Evolutionary conservation across 1,284 basidiomycete species (phyloP).

Genomic region (Cryptococcus sp.): DNA sequence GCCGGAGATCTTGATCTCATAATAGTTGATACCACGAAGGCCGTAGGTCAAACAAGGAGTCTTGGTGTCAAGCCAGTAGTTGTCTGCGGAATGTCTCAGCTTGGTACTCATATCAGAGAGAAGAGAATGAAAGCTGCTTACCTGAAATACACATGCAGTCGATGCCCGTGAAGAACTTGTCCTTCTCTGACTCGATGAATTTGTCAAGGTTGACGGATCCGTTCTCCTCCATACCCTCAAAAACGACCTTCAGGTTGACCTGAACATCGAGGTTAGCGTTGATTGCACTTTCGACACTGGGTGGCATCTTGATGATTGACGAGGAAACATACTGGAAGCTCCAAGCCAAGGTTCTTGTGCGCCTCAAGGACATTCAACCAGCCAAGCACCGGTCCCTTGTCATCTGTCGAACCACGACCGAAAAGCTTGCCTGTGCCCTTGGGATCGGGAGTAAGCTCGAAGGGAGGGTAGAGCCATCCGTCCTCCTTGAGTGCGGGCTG

Average conservation of each 20-base stretch:
- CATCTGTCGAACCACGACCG: constrained; percentile 88
- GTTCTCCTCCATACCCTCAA: constrained; percentile 98
- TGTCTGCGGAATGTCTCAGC: constrained; percentile 39
- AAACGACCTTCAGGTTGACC: constrained; percentile 88
- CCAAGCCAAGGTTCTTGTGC: constrained; percentile 69
- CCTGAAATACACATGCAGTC: constrained; percentile 91
- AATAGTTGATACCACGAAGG: constrained; percentile 83
- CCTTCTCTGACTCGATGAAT: constrained; percentile 77
- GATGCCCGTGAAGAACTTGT: constrained; percentile 83
- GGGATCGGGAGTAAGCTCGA: constrained; percentile 69
- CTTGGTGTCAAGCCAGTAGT: constrained; percentile 57
- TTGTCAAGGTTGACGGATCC: constrained; percentile 93
- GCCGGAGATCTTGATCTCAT: constrained; percentile 78
- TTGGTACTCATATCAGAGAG: background rate
- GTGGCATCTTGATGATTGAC: background rate
- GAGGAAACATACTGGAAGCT: constrained; percentile 65
- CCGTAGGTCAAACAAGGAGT: constrained; percentile 57
- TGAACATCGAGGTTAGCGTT: constrained; percentile 11
- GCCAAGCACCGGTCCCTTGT: constrained; percentile 88
- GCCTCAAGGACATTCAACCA: constrained; percentile 96
- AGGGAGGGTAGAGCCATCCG: constrained; percentile 91
- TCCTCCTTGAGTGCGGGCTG: constrained; percentile 66
- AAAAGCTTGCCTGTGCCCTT: constrained; percentile 60
- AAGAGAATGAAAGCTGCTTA: constrained; percentile 51
- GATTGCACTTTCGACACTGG: background rate